Percentiles rank a stretch among this genome's conserved stretches.
These are phyloP conservation scores for Botrytis fabae DNA, from an alignment of 2,329 filamentous ascomycete species.

Conservation along the genomic window DNA sequence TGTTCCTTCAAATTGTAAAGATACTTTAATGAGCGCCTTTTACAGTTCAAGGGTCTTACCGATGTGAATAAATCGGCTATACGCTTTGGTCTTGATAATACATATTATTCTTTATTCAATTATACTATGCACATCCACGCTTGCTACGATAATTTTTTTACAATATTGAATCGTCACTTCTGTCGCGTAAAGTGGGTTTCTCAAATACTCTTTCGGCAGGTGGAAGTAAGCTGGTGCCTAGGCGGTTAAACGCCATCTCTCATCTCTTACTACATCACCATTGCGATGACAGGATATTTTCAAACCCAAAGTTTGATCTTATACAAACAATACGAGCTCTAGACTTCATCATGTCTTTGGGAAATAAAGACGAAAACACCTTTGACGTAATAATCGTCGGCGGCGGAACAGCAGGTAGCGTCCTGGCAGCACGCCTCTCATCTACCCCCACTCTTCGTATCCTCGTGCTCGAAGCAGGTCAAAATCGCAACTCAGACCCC, in stretches of 20 bases:
- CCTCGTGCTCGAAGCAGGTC: not conserved
- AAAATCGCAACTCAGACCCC: slow-evolving; percentile 1
- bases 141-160: not conserved
- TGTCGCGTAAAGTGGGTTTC: not conserved
- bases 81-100: too few relatives aligned
- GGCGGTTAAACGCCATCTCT: not conserved
- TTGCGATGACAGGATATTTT: not conserved
- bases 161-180: not conserved
- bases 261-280: not conserved
- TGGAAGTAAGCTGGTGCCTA: not conserved
- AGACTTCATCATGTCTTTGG: not conserved
- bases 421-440: not conserved
- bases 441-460: not conserved
- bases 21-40: too few relatives aligned
- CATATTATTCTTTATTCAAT: not conserved
- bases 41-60: too few relatives aligned
- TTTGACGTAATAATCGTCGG: not conserved
- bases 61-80: too few relatives aligned
- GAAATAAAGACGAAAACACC: not conserved
- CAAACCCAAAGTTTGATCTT: not conserved
- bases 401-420: not conserved
- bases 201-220: not conserved
- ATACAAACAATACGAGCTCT: not conserved
- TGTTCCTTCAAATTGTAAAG: too few relatives aligned
- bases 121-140: not conserved